Base-by-base conservation (phyloP, 768 basidiomycete species). In the Pleurotus pulmonarius region DNA sequence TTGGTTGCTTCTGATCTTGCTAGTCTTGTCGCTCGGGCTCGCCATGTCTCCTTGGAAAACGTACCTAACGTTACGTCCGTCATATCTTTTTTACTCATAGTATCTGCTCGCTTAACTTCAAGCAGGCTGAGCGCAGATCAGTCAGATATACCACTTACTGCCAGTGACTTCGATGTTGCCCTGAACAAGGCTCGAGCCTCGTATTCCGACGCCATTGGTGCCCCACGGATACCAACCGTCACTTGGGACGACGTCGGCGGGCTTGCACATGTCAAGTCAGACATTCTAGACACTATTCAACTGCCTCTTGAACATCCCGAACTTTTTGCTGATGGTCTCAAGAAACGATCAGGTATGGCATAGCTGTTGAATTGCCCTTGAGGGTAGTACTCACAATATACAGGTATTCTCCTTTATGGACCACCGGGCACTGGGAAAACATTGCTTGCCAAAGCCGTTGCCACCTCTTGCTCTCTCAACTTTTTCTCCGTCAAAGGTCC, bases 241-340 rank as follows among this genome's bases (percentile, higher is more conserved):
- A 82, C 88, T 0, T 99, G 97, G 97, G 94, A 98, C 68, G 97
- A 99, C 67, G 89, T 99, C 11, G 97, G 97, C 24, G 97, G 97
- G 3, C 74, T 99, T 9, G 86, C 85, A 2, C 73, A 78, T 58
- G 92, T 97, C 57, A 98, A 98, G 68, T 71, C 83, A 38, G 96
- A 98, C 63, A 98, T 99, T 54, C 73, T 98, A 57, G 96, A 99
- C 64, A 99, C 95, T 16, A 91, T 98, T 44, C 94, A 97, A 65
- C 75, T 98, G 3, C 95, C 95, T 0, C 71, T 98, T 16, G 90
- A 94, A 46, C 85, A 90, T 67, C 93, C 94, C 6, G 94, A 97
- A 60, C 68, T 98, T 0, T 98, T 98, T 70, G 79, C 87, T 1
- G 85, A 88, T 49, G 96, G 95, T 1, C 70, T 99, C 11, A 98